Percentiles rank a stretch among this genome's conserved stretches.
These are phyloP conservation scores for Dothistroma septosporum DNA, from an alignment of 2,329 filamentous ascomycete species.

Conservation along the genomic window DNA sequence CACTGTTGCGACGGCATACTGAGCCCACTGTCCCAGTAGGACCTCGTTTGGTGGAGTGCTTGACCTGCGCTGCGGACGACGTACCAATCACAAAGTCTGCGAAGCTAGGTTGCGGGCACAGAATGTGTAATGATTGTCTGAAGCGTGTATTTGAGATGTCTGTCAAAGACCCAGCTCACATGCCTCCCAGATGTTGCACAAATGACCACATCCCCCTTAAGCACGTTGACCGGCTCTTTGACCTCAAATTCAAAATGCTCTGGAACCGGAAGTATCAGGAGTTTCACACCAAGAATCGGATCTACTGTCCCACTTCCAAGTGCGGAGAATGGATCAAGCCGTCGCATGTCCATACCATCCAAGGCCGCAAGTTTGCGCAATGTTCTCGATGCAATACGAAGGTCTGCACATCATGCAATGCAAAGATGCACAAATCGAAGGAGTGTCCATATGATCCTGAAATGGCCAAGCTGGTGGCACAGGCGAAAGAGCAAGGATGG, in stretches of 20 bases:
- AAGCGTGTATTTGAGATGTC: slow-evolving; percentile 71
- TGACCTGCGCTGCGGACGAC: slow-evolving; percentile 67
- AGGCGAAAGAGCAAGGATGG: slow-evolving; percentile 66
- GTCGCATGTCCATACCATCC: slow-evolving; percentile 55
- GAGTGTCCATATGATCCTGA: slow-evolving; percentile 71
- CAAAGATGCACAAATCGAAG: slow-evolving; percentile 64
- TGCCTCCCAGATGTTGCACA: slow-evolving; percentile 81
- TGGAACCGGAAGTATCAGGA: slow-evolving; percentile 82
- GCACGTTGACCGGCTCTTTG: slow-evolving; percentile 72
- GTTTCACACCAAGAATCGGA: slow-evolving; percentile 66
- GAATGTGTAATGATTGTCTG: slow-evolving; percentile 75
- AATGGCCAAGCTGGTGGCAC: slow-evolving; percentile 58
- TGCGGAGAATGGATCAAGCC: slow-evolving; percentile 81
- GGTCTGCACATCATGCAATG: slow-evolving; percentile 70
- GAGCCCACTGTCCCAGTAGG: slow-evolving; percentile 14
- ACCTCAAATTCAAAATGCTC: slow-evolving; percentile 65
- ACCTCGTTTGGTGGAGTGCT: slow-evolving; percentile 54
- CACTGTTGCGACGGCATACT: slow-evolving; percentile 25
- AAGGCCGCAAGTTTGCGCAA: slow-evolving; percentile 59
- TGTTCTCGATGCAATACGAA: slow-evolving; percentile 69
- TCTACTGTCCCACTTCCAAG: slow-evolving; percentile 69
- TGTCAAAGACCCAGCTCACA: slow-evolving; percentile 69
- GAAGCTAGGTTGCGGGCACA: slow-evolving; percentile 72
- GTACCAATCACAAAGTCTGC: slow-evolving; percentile 60
- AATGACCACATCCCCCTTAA: slow-evolving; percentile 67